Evolutionary conservation across 2,329 filamentous ascomycete species (phyloP).

Genomic region (Apiospora koreana): DNA sequence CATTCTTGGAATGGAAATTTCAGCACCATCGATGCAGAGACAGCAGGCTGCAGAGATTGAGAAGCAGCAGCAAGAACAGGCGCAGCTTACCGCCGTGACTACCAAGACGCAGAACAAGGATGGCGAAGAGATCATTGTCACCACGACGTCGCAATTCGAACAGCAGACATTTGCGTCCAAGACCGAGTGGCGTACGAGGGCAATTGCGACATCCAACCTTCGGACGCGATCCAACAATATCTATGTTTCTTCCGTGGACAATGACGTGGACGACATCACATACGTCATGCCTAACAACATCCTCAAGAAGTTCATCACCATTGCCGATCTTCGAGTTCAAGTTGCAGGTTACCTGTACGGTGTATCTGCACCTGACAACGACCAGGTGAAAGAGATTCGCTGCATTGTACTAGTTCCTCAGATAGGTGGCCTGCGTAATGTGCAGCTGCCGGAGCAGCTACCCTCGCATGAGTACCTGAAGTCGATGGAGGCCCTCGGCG

Average conservation of each 20-base stretch:
- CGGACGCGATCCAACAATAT: slow-evolving; percentile 96
- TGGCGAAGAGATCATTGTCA: slow-evolving; percentile 97
- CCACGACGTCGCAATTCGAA: slow-evolving; percentile 96
- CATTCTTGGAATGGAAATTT: slow-evolving; percentile 99
- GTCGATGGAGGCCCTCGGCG: slow-evolving; percentile 83
- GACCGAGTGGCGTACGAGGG: slow-evolving; percentile 96
- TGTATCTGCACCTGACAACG: slow-evolving; percentile 87
- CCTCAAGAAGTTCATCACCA: slow-evolving; percentile 96
- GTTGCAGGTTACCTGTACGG: slow-evolving; percentile 96
- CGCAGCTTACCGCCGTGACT: slow-evolving; percentile 93
- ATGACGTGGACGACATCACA: slow-evolving; percentile 86
- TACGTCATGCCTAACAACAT: slow-evolving; percentile 99
- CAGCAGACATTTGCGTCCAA: slow-evolving; percentile 97
- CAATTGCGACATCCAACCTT: slow-evolving; percentile 94
- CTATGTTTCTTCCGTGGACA: slow-evolving; percentile 95
- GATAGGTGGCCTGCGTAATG: slow-evolving; percentile 88
- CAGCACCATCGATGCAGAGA: slow-evolving; percentile 94
- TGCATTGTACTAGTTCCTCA: slow-evolving; percentile 98
- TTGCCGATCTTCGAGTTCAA: slow-evolving; percentile 93
- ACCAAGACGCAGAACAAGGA: slow-evolving; percentile 98
- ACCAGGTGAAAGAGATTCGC: slow-evolving; percentile 94
- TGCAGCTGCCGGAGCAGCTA: slow-evolving; percentile 85
- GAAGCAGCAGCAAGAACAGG: slow-evolving; percentile 96
- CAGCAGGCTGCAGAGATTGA: slow-evolving; percentile 98
- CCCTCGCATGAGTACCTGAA: slow-evolving; percentile 91